These are phyloP conservation scores for Zarea fungicola DNA, from an alignment of 2,329 filamentous ascomycete genomes.

Conservation along the genomic window DNA sequence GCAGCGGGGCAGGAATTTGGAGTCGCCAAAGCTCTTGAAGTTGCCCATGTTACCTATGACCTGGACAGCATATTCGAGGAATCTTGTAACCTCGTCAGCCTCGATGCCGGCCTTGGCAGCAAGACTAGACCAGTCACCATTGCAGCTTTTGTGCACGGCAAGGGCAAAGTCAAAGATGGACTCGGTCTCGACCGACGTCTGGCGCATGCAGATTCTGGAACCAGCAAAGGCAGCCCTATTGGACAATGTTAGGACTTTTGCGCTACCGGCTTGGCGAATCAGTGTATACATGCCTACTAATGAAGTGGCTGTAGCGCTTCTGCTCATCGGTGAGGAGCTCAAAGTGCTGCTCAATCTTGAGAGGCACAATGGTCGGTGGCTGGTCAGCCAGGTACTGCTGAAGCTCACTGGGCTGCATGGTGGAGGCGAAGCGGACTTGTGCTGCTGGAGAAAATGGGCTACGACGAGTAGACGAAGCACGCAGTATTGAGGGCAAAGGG, in stretches of 20 bases:
- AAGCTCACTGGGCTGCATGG: constrained; percentile 56
- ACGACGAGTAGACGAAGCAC: background rate
- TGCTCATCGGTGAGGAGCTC: constrained; percentile 68
- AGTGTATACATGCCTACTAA: constrained; percentile 60
- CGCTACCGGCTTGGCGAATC: too few species aligned
- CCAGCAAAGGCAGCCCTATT: constrained; percentile 69
- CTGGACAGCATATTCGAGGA: constrained; percentile 72
- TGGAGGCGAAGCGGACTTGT: constrained; percentile 20
- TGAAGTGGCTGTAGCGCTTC: constrained; percentile 87
- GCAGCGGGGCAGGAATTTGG: constrained; percentile 75
- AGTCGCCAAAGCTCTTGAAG: constrained; percentile 83
- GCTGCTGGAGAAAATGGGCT: constrained; percentile 19
- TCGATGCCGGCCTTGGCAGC: constrained; percentile 60
- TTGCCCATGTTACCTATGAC: constrained; percentile 79
- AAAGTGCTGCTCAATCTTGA: constrained; percentile 92
- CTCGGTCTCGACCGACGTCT: constrained; percentile 77
- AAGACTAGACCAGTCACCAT: constrained; percentile 67
- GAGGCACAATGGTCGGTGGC: constrained; percentile 79
- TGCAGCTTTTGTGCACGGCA: constrained; percentile 58
- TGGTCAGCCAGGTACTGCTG: constrained; percentile 84
- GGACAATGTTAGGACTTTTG: constrained; percentile 44
- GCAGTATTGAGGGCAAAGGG: constrained; percentile 2
- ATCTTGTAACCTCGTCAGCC: constrained; percentile 58
- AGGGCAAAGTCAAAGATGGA: constrained; percentile 77
- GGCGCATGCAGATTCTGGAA: constrained; percentile 71